phyloP scores from a whole-genome alignment of 129 eudicot genomes.

The Artemisia annua region DNA sequence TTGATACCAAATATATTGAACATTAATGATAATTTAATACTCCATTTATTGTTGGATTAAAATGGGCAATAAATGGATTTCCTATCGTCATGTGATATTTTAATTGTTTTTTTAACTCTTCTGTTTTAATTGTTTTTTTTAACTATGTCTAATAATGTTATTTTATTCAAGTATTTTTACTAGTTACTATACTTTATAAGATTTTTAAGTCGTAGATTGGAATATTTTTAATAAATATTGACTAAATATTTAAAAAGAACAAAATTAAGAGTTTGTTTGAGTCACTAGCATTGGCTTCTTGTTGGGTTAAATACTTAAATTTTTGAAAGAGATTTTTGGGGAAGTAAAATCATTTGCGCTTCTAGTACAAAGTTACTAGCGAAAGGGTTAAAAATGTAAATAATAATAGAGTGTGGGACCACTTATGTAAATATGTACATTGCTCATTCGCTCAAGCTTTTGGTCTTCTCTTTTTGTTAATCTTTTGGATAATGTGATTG shows the following conservation, averaged over 20 bases:
- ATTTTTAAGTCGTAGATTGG: background rate
- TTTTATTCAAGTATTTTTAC: no score
- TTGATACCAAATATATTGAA: no score
- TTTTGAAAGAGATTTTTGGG: background rate
- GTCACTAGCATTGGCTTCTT: background rate
- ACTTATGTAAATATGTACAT: conserved; percentile 4
- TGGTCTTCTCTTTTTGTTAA: background rate
- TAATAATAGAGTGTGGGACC: background rate
- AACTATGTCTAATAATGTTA: no score
- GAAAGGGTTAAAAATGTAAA: background rate
- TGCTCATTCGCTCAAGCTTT: background rate
- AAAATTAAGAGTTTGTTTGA: background rate
- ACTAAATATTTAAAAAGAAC: background rate
- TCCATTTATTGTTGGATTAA: background rate
- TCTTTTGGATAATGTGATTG: conserved; percentile 24
- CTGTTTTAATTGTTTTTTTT: background rate
- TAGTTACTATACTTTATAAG: background rate
- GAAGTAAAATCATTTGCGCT: background rate
- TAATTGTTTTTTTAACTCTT: no score
- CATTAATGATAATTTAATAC: no score
- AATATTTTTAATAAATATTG: background rate
- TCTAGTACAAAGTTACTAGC: background rate
- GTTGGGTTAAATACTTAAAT: background rate
- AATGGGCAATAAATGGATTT: no score
- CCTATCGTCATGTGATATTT: no score